These are phyloP conservation scores for Myxozyma melibiosi DNA, from an alignment of 805 yeast genomes.

Conservation along the genomic window DNA sequence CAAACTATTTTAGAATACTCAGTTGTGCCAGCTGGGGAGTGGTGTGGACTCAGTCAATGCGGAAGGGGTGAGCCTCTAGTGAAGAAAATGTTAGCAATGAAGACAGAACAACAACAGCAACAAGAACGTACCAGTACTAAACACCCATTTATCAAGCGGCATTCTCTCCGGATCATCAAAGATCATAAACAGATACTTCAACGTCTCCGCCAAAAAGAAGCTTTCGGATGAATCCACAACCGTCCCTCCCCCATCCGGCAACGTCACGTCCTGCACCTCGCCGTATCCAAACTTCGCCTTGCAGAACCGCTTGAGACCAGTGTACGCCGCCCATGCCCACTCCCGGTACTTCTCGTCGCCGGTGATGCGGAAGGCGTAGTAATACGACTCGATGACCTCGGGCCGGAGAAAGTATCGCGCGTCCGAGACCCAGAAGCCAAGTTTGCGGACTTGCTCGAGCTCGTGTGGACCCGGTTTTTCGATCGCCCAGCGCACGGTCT, in stretches of 20 bases:
- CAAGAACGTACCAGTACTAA: conserved; percentile 36
- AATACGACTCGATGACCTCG: conserved; percentile 55
- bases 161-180: conserved; percentile 45
- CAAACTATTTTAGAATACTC: too few relatives aligned
- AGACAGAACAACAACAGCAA: background rate
- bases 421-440: conserved; percentile 32
- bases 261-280: conserved; percentile 44
- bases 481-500: conserved; percentile 26
- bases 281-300: conserved; percentile 41
- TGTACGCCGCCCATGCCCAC: conserved; percentile 49
- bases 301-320: conserved; percentile 40
- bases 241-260: conserved; percentile 26
- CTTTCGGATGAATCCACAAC: conserved; percentile 47
- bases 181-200: conserved; percentile 53
- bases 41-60: too few relatives aligned
- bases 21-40: too few relatives aligned
- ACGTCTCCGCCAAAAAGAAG: conserved; percentile 56
- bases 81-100: conserved; percentile 38
- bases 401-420: conserved; percentile 50
- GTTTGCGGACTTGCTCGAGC: conserved; percentile 21
- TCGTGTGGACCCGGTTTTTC: conserved; percentile 23
- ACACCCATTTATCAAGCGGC: conserved; percentile 51
- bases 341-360: conserved; percentile 55
- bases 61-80: conserved; percentile 55
- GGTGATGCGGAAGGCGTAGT: conserved; percentile 54